These are phyloP conservation scores for Neoboletus brunneissimus DNA, from an alignment of 768 basidiomycete species.

Conservation along the genomic window DNA sequence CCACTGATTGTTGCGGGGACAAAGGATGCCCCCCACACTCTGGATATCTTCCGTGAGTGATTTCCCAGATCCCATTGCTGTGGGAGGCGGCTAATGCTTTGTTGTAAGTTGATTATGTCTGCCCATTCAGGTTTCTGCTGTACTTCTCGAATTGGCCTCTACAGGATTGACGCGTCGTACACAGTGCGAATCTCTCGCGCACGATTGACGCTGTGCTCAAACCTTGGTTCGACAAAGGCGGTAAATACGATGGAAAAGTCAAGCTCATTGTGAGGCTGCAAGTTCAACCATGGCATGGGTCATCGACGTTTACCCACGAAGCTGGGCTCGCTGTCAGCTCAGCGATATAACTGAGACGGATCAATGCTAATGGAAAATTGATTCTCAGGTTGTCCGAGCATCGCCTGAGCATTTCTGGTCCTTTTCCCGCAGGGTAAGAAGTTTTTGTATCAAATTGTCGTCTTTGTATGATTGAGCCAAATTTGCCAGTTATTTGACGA, in stretches of 20 bases:
- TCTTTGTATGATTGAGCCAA: background rate
- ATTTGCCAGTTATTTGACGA: conserved; percentile 64
- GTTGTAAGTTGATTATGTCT: conserved; percentile 76
- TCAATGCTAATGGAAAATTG: background rate
- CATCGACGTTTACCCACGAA: conserved; percentile 78
- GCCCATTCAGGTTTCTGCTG: conserved; percentile 63
- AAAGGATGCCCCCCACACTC: conserved; percentile 63
- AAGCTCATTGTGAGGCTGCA: conserved; percentile 70
- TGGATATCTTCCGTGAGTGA: conserved; percentile 72
- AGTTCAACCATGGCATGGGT: conserved; percentile 77
- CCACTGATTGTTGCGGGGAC: conserved; percentile 63
- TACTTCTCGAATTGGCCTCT: background rate
- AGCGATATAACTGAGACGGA: background rate
- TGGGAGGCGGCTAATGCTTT: background rate
- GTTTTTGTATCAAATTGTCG: background rate
- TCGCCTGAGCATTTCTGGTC: conserved; percentile 80
- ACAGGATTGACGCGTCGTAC: background rate
- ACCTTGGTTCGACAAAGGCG: conserved; percentile 55
- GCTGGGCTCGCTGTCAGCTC: conserved; percentile 70
- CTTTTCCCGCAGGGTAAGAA: conserved; percentile 62
- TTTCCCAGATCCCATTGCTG: background rate
- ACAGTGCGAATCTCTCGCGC: conserved; percentile 58
- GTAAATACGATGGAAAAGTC: conserved; percentile 68
- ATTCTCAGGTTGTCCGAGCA: conserved; percentile 57
- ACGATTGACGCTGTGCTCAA: conserved; percentile 59